Evolutionary conservation across 169 alveolate species (phyloP).

Genomic region (Cryptosporidium canis): DNA sequence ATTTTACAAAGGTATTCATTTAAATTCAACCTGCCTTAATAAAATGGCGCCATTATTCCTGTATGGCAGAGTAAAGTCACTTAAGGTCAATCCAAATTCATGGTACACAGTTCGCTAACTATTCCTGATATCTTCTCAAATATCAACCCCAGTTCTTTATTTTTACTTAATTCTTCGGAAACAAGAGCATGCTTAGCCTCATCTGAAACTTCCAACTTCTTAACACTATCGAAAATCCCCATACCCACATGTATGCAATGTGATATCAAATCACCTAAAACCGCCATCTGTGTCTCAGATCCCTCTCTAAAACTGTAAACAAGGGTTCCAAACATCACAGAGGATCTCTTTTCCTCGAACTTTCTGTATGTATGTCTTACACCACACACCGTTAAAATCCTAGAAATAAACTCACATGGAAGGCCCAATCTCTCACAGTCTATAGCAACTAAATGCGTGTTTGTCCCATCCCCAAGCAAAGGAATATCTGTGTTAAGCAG

Average conservation of each 20-base stretch:
- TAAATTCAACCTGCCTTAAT: neutral
- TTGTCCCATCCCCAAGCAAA: constrained; percentile 83
- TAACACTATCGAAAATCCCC: neutral
- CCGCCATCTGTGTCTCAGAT: neutral
- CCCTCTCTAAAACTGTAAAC: constrained; percentile 28
- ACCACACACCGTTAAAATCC: neutral
- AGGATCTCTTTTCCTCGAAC: neutral
- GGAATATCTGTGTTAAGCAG: constrained; percentile 74
- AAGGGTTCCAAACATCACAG: constrained; percentile 18
- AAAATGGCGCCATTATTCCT: constrained; percentile 12
- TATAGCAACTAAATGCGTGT: constrained; percentile 78
- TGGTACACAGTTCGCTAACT: neutral
- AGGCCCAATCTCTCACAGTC: constrained; percentile 61
- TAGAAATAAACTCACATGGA: constrained; percentile 11
- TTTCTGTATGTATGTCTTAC: constrained; percentile 3
- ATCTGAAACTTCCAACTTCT: neutral
- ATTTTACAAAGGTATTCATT: neutral
- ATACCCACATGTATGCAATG: neutral
- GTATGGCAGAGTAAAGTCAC: neutral
- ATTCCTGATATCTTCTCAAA: constrained; percentile 5
- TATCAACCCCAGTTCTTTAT: neutral
- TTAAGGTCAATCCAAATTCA: neutral
- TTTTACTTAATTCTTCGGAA: neutral
- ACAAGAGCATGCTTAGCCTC: neutral
- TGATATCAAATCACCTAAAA: constrained; percentile 11